These are phyloP conservation scores for Agaricus subrufescens DNA, from an alignment of 768 basidiomycete species.

Conservation along the genomic window DNA sequence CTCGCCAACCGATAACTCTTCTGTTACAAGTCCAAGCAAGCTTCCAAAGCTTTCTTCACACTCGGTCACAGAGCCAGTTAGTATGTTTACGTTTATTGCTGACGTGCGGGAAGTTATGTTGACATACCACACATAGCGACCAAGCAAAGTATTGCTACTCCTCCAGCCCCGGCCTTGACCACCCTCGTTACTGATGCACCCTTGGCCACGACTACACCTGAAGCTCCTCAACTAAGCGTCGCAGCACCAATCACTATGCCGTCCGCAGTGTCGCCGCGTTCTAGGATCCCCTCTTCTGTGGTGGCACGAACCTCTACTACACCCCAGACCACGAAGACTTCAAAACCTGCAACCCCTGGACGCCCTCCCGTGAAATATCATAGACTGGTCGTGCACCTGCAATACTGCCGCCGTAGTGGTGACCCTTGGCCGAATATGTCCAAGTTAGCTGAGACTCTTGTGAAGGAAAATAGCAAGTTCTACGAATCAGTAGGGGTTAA, in stretches of 20 bases:
- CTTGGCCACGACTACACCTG: not conserved
- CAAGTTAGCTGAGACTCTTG: slow-evolving; percentile 1
- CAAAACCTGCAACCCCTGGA: not conserved
- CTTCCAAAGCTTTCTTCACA: not conserved
- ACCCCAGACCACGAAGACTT: not conserved
- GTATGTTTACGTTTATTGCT: not conserved
- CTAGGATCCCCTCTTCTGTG: not conserved
- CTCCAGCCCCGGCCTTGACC: not conserved
- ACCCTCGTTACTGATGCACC: not conserved
- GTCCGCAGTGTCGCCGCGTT: not conserved
- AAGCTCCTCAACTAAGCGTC: not conserved
- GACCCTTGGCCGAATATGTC: not conserved
- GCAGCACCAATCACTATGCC: not conserved
- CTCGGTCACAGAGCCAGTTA: not conserved
- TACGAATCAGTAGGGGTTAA: slow-evolving; percentile 11
- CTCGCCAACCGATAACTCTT: not conserved
- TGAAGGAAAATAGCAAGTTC: slow-evolving; percentile 1
- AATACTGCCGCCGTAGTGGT: slow-evolving; percentile 1
- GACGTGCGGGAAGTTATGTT: not conserved
- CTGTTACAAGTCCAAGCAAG: not conserved
- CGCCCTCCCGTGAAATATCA: not conserved
- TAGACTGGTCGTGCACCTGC: slow-evolving; percentile 7
- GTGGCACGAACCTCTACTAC: not conserved
- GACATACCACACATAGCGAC: not conserved
- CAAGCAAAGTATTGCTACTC: not conserved